These are phyloP conservation scores for Aspergillus taichungensis DNA, from an alignment of 495 filamentous ascomycete genomes.

Conservation along the genomic window DNA sequence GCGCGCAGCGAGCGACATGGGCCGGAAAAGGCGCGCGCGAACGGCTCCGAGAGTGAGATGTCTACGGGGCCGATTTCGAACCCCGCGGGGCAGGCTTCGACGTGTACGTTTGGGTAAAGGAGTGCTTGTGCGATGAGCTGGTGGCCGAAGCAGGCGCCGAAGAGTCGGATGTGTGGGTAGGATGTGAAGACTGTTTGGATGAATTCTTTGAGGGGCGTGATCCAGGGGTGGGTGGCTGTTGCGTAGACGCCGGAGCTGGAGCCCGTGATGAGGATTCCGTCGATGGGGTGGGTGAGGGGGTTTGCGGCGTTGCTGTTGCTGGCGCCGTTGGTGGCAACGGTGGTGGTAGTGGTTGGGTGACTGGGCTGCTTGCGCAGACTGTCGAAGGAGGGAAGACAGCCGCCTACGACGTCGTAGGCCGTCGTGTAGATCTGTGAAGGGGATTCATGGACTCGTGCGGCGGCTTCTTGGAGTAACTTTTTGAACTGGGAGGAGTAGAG, in stretches of 20 bases:
- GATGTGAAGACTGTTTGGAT: slow-evolving; percentile 25
- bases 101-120: slow-evolving; percentile 18
- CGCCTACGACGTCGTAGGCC: slow-evolving; percentile 31
- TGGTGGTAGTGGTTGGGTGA: too few species aligned
- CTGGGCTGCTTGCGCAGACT: slow-evolving; percentile 11
- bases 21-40: slow-evolving; percentile 18
- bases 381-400: slow-evolving; percentile 20
- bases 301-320: slow-evolving; percentile 1
- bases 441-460: slow-evolving; percentile 17
- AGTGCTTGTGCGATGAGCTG: slow-evolving; percentile 36
- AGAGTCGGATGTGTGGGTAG: slow-evolving; percentile 36
- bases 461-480: slow-evolving; percentile 23
- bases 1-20: not conserved
- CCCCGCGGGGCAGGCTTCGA: slow-evolving; percentile 18
- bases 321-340: not conserved
- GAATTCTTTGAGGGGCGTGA: slow-evolving; percentile 19
- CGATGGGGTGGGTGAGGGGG: slow-evolving; percentile 17
- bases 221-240: slow-evolving; percentile 22
- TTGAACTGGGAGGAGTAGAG: slow-evolving; percentile 34
- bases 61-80: slow-evolving; percentile 33
- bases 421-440: slow-evolving; percentile 21
- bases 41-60: slow-evolving; percentile 20
- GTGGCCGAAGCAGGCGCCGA: slow-evolving; percentile 44
- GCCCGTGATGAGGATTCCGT: slow-evolving; percentile 35
- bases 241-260: slow-evolving; percentile 29